phyloP scores from a whole-genome alignment of 495 filamentous ascomycete species.

The Tuber melanosporum region DNA sequence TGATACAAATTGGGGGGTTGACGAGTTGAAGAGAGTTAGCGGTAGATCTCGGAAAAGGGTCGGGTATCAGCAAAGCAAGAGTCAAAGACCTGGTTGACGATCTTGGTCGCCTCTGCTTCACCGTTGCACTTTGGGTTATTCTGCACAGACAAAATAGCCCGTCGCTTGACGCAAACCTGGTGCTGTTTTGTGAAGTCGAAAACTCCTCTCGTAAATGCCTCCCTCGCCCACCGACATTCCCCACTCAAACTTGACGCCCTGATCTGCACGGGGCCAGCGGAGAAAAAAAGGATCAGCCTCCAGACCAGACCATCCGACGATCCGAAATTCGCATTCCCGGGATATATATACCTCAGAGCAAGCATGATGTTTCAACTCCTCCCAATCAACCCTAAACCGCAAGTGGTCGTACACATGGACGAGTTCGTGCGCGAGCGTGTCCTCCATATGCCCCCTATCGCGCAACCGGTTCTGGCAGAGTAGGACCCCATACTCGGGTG shows the following conservation, averaged over 20 bases:
- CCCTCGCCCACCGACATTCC: slow-evolving; percentile 84
- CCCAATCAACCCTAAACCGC: slow-evolving; percentile 79
- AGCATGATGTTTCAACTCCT: slow-evolving; percentile 75
- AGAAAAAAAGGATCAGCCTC: background rate
- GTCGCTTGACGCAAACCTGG: slow-evolving; percentile 78
- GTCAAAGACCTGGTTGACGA: slow-evolving; percentile 95
- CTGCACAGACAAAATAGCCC: slow-evolving; percentile 70
- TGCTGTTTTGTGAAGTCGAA: slow-evolving; percentile 86
- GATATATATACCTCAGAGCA: slow-evolving; percentile 73
- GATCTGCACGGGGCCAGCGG: slow-evolving; percentile 52
- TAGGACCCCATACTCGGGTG: slow-evolving; percentile 73
- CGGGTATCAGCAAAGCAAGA: slow-evolving; percentile 90
- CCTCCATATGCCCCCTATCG: slow-evolving; percentile 70
- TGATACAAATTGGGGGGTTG: background rate
- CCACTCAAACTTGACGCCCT: slow-evolving; percentile 85
- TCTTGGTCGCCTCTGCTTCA: slow-evolving; percentile 74
- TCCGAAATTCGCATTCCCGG: background rate
- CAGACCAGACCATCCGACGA: background rate
- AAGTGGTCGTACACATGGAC: slow-evolving; percentile 94
- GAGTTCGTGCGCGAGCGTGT: slow-evolving; percentile 95
- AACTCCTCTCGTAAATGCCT: slow-evolving; percentile 74
- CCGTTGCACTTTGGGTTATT: slow-evolving; percentile 72
- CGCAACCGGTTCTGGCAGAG: slow-evolving; percentile 83
- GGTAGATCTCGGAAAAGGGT: slow-evolving; percentile 94
- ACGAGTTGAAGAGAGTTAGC: slow-evolving; percentile 47